Evolutionary conservation across 169 alveolate genomes (phyloP).

Genomic region (Perkinsus chesapeaki): DNA sequence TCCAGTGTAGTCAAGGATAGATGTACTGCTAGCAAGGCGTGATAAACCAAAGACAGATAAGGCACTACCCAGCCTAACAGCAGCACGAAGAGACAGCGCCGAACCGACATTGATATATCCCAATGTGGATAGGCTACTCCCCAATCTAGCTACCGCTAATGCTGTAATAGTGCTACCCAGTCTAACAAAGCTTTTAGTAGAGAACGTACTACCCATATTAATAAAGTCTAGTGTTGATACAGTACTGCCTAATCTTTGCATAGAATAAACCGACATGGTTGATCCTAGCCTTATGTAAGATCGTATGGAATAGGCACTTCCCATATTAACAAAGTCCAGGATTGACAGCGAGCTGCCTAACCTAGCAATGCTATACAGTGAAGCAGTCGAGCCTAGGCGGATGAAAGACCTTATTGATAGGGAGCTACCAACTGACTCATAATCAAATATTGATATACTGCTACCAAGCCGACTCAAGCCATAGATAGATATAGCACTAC

Average conservation of each 20-base stretch:
- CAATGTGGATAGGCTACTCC: background rate
- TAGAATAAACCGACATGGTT: background rate
- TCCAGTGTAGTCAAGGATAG: background rate
- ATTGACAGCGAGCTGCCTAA: background rate
- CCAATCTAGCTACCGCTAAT: background rate
- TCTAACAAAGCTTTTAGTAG: background rate
- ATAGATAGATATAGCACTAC: slow-evolving; percentile 6
- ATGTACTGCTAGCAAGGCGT: background rate
- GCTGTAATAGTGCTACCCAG: background rate
- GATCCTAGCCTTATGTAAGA: background rate
- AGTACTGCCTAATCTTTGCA: background rate
- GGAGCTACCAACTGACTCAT: slow-evolving; percentile 9
- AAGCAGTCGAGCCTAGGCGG: slow-evolving; percentile 3
- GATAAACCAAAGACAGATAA: background rate
- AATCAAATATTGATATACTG: slow-evolving; percentile 15
- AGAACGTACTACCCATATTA: background rate
- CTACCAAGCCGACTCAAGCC: slow-evolving; percentile 2
- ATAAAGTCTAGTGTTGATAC: background rate
- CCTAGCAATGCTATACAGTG: background rate
- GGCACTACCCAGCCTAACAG: background rate
- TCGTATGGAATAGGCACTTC: background rate
- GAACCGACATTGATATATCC: background rate
- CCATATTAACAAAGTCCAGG: slow-evolving; percentile 11
- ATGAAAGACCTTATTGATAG: background rate
- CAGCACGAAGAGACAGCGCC: background rate